Base-by-base conservation (phyloP, 352 stramenopile genomes). In the Globisporangium ultimum region DNA sequence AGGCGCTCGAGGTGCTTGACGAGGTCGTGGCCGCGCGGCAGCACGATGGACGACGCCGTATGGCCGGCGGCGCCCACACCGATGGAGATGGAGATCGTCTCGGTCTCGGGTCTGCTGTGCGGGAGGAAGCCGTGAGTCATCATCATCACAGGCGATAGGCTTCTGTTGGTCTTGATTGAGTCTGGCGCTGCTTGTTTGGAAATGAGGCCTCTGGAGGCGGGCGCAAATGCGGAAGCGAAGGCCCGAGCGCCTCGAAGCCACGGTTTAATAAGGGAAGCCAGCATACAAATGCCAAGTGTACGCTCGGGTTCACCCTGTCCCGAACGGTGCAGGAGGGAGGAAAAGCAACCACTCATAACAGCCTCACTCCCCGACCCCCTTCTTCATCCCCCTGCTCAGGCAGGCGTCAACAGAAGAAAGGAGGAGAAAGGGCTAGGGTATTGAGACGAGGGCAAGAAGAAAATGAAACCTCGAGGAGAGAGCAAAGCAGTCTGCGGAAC, bases 61-160 rank as follows among this genome's bases (percentile, higher is more conserved):
- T 56, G 70, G 56, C 70, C 63, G 46, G 62, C 50, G 24, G 15
- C 22, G 38, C 70, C 74, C 17, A 76, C 38, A 17, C 68, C 72
- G 43, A 85, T 78, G 34, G 75, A 81, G 65, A 80, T 80, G 43
- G 72, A 74, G 66, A 84, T 77, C 21, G 70, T 79, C 57, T 82
- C 72, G 48, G 36, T 46, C 22, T 48, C 57, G 12, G n/a, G 15
- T 9, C 42, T 55, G 62, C 67, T 69, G 48, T 32, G 55, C 32
- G 53, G 62, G 28, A 10, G 3, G 9, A 61, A 45, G 48, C 58
- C 49, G 24, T 69, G 63, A 53, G 64, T 70, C 57, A 70, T 67
- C 53, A 67, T 75, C 42, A 66, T 67, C 47, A 32, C 57, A 40
- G 38, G 20, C 34, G n/a, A 1, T 14, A 10, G 17, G 18, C 6